Percentiles rank a stretch among this genome's conserved stretches.
These are phyloP conservation scores for Theobroma grandiflorum DNA, from an alignment of 441 rosid species.

Conservation along the genomic window DNA sequence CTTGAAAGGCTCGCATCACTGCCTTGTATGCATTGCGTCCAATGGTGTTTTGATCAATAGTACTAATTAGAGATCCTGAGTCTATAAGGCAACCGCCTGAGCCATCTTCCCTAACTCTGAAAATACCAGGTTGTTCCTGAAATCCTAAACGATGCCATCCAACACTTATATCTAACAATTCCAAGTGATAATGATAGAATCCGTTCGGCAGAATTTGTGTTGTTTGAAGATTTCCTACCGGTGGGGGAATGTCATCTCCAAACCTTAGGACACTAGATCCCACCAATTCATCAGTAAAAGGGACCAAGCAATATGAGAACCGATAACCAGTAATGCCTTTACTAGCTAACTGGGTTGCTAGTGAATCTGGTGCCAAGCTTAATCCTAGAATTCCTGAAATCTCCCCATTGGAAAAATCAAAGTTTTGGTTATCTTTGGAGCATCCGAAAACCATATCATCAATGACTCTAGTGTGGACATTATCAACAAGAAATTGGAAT, in stretches of 20 bases:
- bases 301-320: conserved; percentile 28
- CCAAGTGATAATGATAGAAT: neutral
- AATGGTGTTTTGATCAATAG: neutral
- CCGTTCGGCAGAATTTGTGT: neutral
- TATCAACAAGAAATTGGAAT: neutral
- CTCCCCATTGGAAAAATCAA: neutral
- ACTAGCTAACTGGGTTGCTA: neutral
- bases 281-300: neutral
- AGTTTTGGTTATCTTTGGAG: neutral
- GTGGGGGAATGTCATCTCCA: neutral
- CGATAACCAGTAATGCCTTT: neutral
- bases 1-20: conserved; percentile 2
- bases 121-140: neutral
- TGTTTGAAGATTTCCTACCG: neutral
- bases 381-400: conserved; percentile 24
- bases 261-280: neutral
- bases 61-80: neutral
- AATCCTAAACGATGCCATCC: neutral
- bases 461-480: neutral
- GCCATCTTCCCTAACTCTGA: neutral
- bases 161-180: conserved; percentile 9
- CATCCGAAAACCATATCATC: conserved; percentile 1
- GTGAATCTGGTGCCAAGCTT: neutral
- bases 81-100: conserved; percentile 22
- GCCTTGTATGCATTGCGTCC: conserved; percentile 10